These are phyloP conservation scores for Ogataea corticis DNA, from an alignment of 805 yeast genomes.

Conservation along the genomic window DNA sequence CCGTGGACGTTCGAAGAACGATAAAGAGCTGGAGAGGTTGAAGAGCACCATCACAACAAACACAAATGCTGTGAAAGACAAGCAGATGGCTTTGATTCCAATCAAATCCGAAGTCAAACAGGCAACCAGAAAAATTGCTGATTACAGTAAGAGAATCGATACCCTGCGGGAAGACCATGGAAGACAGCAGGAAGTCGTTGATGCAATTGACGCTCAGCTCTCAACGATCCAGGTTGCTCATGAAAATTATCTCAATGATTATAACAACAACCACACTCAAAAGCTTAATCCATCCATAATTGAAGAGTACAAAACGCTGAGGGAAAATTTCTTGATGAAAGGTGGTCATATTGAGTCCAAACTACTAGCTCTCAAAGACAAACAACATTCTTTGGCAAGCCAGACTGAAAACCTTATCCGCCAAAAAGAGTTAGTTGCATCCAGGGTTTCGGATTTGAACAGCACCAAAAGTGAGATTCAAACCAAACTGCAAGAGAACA, in stretches of 20 bases:
- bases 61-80: slow-evolving; percentile 42
- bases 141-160: slow-evolving; percentile 47
- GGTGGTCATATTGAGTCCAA: slow-evolving; percentile 61
- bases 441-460: slow-evolving; percentile 38
- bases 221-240: slow-evolving; percentile 30
- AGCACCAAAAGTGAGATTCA: slow-evolving; percentile 33
- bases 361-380: slow-evolving; percentile 45
- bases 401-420: slow-evolving; percentile 40
- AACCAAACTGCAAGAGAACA: slow-evolving; percentile 30
- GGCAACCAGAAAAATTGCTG: slow-evolving; percentile 45
- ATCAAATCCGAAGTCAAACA: slow-evolving; percentile 56
- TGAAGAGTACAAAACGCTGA: slow-evolving; percentile 56
- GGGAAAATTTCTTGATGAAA: slow-evolving; percentile 53
- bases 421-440: slow-evolving; percentile 37
- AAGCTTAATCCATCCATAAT: slow-evolving; percentile 50
- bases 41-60: slow-evolving; percentile 39
- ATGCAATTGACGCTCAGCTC: slow-evolving; percentile 48
- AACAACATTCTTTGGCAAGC: slow-evolving; percentile 30
- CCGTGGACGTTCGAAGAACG: slow-evolving; percentile 47
- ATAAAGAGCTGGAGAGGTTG: slow-evolving; percentile 43
- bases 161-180: slow-evolving; percentile 53
- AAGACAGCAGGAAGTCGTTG: slow-evolving; percentile 48
- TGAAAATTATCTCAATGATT: slow-evolving; percentile 20
- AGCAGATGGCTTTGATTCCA: slow-evolving; percentile 58
- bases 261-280: slow-evolving; percentile 11